Conservation (phyloP, 2,329 filamentous ascomycete species). For the Periconia sp. region DNA sequence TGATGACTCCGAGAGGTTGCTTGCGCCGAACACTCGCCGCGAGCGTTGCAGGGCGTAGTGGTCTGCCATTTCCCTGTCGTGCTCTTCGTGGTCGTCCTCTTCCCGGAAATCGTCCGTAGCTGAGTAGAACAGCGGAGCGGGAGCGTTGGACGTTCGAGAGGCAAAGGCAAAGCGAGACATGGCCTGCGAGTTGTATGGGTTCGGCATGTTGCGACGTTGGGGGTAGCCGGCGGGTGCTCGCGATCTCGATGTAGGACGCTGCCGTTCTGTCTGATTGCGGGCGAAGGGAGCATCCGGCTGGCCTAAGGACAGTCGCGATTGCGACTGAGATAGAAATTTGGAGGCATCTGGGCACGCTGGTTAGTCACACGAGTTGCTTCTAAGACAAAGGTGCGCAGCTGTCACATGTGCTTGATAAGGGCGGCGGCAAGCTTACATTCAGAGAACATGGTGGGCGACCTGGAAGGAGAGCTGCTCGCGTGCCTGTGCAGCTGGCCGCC, state of each 20-base stretch:
- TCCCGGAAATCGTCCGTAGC: conserved; percentile 88
- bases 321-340: conserved; percentile 95
- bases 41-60: conserved; percentile 91
- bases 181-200: conserved; percentile 76
- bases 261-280: conserved; percentile 55
- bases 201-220: conserved; percentile 61
- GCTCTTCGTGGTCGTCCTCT: conserved; percentile 90
- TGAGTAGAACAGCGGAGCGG: conserved; percentile 94
- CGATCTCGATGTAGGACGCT: conserved; percentile 54
- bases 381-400: conserved; percentile 35
- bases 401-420: conserved; percentile 43
- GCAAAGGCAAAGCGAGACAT: conserved; percentile 79
- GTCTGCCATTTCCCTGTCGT: conserved; percentile 90
- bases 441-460: conserved; percentile 70
- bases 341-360: conserved; percentile 77
- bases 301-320: conserved; percentile 83
- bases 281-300: conserved; percentile 55
- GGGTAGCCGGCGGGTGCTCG: conserved; percentile 57
- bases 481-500: conserved; percentile 25
- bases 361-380: conserved; percentile 51
- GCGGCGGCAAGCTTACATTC: conserved; percentile 72
- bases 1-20: conserved; percentile 82
- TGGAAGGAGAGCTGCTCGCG: conserved; percentile 16
- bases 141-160: conserved; percentile 75
- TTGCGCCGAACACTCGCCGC: conserved; percentile 83